Evolutionary conservation across 176 grass and related monocot genomes (phyloP), one percentile per base, ranked within the genome.

Genomic region (Triticum dicoccoides): DNA sequence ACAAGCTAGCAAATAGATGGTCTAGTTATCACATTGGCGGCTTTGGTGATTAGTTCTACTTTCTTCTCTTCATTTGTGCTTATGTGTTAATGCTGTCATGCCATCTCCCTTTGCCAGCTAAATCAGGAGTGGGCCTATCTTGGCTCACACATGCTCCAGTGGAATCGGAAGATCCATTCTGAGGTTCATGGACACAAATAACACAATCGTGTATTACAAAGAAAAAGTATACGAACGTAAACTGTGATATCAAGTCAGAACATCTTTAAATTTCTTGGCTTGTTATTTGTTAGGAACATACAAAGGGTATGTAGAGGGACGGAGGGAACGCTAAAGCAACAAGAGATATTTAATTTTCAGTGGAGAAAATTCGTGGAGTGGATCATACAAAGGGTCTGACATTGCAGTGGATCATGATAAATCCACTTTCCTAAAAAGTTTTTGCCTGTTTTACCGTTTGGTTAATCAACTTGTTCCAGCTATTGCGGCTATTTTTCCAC

Each of bases 211-310:
- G 5, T 38, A 61, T 70, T 37, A 56, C 21, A 69, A 52, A 15
- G 20, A 69, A 30, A 69, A 69, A 44, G 21, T 18, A 82, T 54
- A 35, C 18, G 0, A 69, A 54, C 45, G 35, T 35, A 82, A 54
- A 37, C 12, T 24, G 32, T 37, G 29, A 37, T 59, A 11, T 59
- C 18, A 35, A 78, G 18, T 69, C 44, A 35, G 52, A 51, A 37
- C 44, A 69, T 69, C 45, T 69, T 47, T 21, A 5, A 54, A 25
- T 6, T 37, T 34, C 20, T 52, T 35, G 20, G 64, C 45, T 17
- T 69, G 42, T 35, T 82, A 27, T 33, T 81, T 82, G 64, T 82
- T 13, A 81, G 63, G 63, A 33, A 49, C 29, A 37, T 85, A 77
- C 38, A 76, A 69, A 34, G 24, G 17, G 24, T 29, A 63, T 5